These are phyloP conservation scores for Entomortierella beljakovae DNA, from an alignment of 192 early-diverging fungal genomes.

Conservation along the genomic window DNA sequence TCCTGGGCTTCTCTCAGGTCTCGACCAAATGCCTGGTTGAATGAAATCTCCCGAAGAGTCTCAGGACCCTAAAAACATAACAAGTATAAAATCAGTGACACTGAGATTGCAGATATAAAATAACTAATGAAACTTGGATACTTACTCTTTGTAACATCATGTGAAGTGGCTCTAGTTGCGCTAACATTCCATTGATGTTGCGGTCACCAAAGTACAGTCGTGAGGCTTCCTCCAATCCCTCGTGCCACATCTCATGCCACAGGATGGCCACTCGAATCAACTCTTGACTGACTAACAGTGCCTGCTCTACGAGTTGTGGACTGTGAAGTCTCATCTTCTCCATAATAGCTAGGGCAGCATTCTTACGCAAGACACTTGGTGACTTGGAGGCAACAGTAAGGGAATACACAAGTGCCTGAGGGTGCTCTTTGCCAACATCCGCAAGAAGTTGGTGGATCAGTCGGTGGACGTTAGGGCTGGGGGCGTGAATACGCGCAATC, in stretches of 20 bases:
- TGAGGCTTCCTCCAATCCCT: constrained; percentile 90
- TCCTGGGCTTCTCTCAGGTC: constrained; percentile 89
- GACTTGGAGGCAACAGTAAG: constrained; percentile 96
- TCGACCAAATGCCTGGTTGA: constrained; percentile 91
- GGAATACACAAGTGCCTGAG: constrained; percentile 98
- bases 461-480: constrained; percentile 77
- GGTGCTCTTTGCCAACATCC: constrained; percentile 93
- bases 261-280: constrained; percentile 96
- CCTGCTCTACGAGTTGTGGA: constrained; percentile 90
- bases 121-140: no score
- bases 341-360: constrained; percentile 87
- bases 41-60: constrained; percentile 89
- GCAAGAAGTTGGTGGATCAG: constrained; percentile 90
- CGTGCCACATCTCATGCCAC: constrained; percentile 99
- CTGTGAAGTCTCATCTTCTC: constrained; percentile 91
- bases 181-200: constrained; percentile 90
- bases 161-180: constrained; percentile 87
- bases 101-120: no score
- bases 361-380: constrained; percentile 77
- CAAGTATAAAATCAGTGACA: no score
- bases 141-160: constrained; percentile 78
- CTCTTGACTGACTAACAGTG: constrained; percentile 93
- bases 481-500: constrained; percentile 92
- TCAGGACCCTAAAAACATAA: constrained; percentile 74
- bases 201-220: constrained; percentile 80